Evolutionary conservation across 108 stramenopile species (phyloP).

Genomic region (Nitzschia sp.): DNA sequence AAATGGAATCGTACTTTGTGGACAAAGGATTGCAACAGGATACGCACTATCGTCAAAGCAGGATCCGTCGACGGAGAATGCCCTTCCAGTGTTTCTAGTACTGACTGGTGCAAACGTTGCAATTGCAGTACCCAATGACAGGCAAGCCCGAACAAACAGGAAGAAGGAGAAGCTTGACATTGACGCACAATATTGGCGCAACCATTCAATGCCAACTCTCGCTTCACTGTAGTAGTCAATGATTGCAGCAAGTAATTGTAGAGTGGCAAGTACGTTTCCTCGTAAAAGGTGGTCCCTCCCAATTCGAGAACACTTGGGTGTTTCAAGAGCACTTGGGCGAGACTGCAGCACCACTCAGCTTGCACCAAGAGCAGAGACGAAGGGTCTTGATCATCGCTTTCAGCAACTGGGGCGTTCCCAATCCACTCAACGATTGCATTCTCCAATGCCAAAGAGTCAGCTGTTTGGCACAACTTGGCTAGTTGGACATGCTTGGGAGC

Average conservation of each 20-base stretch:
- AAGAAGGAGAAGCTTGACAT: conserved; percentile 8
- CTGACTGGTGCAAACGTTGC: conserved; percentile 6
- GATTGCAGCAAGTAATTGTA: conserved; percentile 18
- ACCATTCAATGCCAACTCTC: conserved; percentile 18
- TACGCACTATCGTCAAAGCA: conserved; percentile 13
- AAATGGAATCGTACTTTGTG: conserved; percentile 60
- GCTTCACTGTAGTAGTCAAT: conserved; percentile 10
- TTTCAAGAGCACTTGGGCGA: conserved; percentile 17
- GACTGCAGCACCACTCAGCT: conserved; percentile 17
- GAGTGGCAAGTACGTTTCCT: conserved; percentile 31
- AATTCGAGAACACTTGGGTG: conserved; percentile 7
- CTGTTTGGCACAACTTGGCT: conserved; percentile 3
- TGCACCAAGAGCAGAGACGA: conserved; percentile 3
- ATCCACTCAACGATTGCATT: conserved; percentile 16
- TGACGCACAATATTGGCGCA: conserved; percentile 14
- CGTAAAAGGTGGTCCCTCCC: conserved; percentile 1
- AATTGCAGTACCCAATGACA: conserved; percentile 7
- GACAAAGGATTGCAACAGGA: conserved; percentile 28
- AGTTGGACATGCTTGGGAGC: conserved; percentile 20
- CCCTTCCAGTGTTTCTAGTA: conserved; percentile 13
- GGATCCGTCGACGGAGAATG: conserved; percentile 7
- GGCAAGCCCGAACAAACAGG: background rate
- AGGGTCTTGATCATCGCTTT: background rate
- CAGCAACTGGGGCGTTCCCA: conserved; percentile 8
- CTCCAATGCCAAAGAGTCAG: conserved; percentile 13